Conservation (phyloP, 352 stramenopile genomes). For the Pythium insidiosum region DNA sequence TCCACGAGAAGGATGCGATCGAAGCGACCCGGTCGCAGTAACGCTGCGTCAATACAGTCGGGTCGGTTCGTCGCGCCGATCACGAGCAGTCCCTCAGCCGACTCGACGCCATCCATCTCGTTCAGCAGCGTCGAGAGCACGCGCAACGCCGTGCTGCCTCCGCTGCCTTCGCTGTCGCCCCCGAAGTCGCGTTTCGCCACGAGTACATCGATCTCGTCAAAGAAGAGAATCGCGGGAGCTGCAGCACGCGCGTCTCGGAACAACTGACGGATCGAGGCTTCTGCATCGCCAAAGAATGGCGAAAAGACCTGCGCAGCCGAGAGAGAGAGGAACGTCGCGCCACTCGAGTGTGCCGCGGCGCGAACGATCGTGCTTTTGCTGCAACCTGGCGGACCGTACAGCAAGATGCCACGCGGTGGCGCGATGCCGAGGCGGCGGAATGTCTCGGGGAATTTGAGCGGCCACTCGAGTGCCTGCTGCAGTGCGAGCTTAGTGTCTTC, state of each 20-base stretch:
- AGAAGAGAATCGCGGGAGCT: constrained; percentile 88
- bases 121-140: constrained; percentile 97
- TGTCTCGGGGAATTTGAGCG: constrained; percentile 62
- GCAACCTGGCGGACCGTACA: constrained; percentile 88
- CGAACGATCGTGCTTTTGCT: constrained; percentile 88
- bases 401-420: constrained; percentile 70
- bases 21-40: constrained; percentile 94
- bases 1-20: constrained; percentile 95
- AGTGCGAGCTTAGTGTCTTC: constrained; percentile 58
- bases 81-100: constrained; percentile 91
- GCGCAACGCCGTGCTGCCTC: constrained; percentile 62
- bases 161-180: constrained; percentile 17
- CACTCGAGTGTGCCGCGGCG: constrained; percentile 63
- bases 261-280: constrained; percentile 72
- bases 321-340: constrained; percentile 81
- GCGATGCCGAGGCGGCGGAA: constrained; percentile 65
- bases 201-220: constrained; percentile 86
- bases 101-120: constrained; percentile 97
- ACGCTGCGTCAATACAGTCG: constrained; percentile 96
- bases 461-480: constrained; percentile 87
- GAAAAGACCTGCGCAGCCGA: constrained; percentile 86
- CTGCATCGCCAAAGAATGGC: constrained; percentile 84
- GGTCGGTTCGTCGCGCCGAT: constrained; percentile 97
- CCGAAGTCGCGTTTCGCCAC: constrained; percentile 76
- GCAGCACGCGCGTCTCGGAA: constrained; percentile 72